A percentile compares a stretch with the other conserved stretches of the same genome.
Conservation (phyloP, 495 filamentous ascomycete species). For the Daldinia childiae region DNA sequence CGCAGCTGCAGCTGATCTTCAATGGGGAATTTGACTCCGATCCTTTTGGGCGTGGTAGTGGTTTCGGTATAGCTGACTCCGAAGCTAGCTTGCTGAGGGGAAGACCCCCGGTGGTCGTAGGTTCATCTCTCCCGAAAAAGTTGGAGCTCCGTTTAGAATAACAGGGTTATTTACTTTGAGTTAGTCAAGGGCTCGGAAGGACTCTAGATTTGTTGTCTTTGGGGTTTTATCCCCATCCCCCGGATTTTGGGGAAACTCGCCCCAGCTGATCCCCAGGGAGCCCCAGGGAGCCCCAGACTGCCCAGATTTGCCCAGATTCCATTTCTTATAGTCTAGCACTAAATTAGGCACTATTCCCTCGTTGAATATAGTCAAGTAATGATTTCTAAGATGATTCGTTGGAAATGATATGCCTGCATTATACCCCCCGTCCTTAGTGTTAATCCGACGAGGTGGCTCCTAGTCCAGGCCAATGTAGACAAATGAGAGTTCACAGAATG, state of each 20-base stretch:
- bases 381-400: slow-evolving; percentile 23
- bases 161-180: slow-evolving; percentile 16
- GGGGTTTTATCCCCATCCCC: slow-evolving; percentile 35
- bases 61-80: slow-evolving; percentile 32
- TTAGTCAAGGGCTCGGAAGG: neutral
- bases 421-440: slow-evolving; percentile 22
- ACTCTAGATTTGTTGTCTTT: slow-evolving; percentile 14
- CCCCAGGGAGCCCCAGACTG: slow-evolving; percentile 24
- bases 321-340: slow-evolving; percentile 14
- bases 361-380: slow-evolving; percentile 21
- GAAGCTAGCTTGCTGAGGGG: slow-evolving; percentile 36
- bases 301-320: slow-evolving; percentile 23
- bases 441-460: slow-evolving; percentile 29
- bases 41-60: slow-evolving; percentile 6
- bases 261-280: slow-evolving; percentile 15
- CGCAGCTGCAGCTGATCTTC: slow-evolving; percentile 3
- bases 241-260: slow-evolving; percentile 36
- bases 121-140: slow-evolving; percentile 26
- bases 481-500: slow-evolving; percentile 22
- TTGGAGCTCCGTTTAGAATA: slow-evolving; percentile 21
- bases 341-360: slow-evolving; percentile 19
- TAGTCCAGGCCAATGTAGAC: slow-evolving; percentile 19
- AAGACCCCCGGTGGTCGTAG: slow-evolving; percentile 17
- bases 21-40: slow-evolving; percentile 28
- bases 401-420: slow-evolving; percentile 15